phyloP scores from a whole-genome alignment of 805 yeast genomes.

The Helenozyma baotianmanensis region DNA sequence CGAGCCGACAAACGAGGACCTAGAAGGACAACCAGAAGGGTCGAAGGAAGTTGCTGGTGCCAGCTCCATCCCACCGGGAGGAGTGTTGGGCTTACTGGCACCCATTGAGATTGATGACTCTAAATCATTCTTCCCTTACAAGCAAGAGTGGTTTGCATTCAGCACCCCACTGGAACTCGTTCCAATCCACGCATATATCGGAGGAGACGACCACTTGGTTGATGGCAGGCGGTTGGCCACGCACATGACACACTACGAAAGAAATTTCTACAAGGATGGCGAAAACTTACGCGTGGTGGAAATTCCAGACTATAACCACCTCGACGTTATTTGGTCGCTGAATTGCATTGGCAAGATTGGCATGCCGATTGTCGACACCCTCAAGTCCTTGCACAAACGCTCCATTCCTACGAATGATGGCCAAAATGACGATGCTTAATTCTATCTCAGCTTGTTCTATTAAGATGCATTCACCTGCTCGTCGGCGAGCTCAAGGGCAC shows the following conservation, averaged over 20 bases:
- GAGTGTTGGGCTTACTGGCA: neutral
- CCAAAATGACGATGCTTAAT: no score
- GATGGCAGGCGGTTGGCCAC: slow-evolving; percentile 64
- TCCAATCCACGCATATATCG: slow-evolving; percentile 68
- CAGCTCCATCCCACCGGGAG: neutral
- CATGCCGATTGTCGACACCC: slow-evolving; percentile 18
- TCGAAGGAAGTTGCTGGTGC: neutral
- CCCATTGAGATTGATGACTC: slow-evolving; percentile 42
- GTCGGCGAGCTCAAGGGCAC: slow-evolving; percentile 13
- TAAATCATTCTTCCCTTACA: slow-evolving; percentile 49
- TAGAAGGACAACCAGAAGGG: neutral
- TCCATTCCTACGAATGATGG: no score
- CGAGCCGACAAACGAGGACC: neutral
- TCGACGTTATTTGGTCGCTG: slow-evolving; percentile 91
- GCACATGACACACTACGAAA: slow-evolving; percentile 62
- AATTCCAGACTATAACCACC: slow-evolving; percentile 68
- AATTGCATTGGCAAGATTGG: slow-evolving; percentile 69
- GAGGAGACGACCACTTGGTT: slow-evolving; percentile 71
- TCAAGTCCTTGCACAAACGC: slow-evolving; percentile 1
- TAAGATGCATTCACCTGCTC: neutral
- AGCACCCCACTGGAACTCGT: slow-evolving; percentile 24
- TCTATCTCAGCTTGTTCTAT: no score
- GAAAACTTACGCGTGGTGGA: slow-evolving; percentile 35
- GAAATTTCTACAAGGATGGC: slow-evolving; percentile 30
- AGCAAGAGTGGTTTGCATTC: slow-evolving; percentile 48